Evolutionary conservation across 768 basidiomycete species (phyloP), one percentile per base, ranked within the genome.

Genomic region (Agaricus blazei): DNA sequence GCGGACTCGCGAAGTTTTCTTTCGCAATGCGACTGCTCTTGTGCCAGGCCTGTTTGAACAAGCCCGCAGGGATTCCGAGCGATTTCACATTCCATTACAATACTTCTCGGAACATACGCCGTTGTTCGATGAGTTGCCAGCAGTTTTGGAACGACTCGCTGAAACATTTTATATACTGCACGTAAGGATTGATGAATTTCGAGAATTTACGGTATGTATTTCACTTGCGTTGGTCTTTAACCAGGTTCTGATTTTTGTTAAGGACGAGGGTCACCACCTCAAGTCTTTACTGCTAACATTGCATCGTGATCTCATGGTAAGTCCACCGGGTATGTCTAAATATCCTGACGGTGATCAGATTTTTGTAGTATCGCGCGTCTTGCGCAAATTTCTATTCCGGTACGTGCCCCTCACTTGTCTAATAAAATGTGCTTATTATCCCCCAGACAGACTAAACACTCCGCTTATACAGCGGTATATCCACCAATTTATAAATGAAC

Each of bases 401-500:
- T 41, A 41, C 23, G 46, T 31, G 2, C 26, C n/a, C 0, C 12
- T 9, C 23, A 3, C 26, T 1, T 28, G 14, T 4, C 9, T 27
- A 14, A 5, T 2, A 19, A 15, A 15, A 2, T 41, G 2, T 41
- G 3, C 40, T 41, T 5, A 41, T 15, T 41, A 4, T 41, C 19
- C 6, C n/a, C 14, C 9, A 54, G 53, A 29, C 27, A 46, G 53
- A 48, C 23, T 54, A 11, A 54, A 54, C 24, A 54, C 53, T 12
- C 46, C 47, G 4, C 40, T 47, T 9, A 54, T 54, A 7, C 53
- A 54, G 23, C 53, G 47, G 9, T 54, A 54, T 9, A 27, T 48
- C 29, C 53, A 54, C 26, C 53, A 54, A 34, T 42, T 54, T 14
- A 40, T 46, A 14, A 38, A 54, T 31, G 53, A 54, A 42, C 38